A percentile compares a stretch with the other conserved stretches of the same genome.
phyloP scores from a whole-genome alignment of 2,329 filamentous ascomycete genomes.

The Fusarium tjaetaba region DNA sequence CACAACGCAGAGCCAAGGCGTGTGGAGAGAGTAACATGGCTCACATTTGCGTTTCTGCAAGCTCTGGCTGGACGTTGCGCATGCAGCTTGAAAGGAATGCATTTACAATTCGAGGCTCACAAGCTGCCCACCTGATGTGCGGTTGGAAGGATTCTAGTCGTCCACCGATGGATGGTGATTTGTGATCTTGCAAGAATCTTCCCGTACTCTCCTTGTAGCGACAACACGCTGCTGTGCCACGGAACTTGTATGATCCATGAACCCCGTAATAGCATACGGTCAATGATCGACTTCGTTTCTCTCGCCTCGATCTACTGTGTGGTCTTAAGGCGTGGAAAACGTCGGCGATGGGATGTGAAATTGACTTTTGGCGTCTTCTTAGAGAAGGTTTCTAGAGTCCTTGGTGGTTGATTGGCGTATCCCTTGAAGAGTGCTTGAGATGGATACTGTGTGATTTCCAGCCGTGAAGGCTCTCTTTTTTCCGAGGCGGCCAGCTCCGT shows the following conservation, averaged over 20 bases:
- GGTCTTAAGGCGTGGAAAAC: not conserved
- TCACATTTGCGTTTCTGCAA: constrained; percentile 24
- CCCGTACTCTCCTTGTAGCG: not conserved
- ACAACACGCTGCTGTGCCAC: not conserved
- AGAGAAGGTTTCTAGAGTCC: constrained; percentile 14
- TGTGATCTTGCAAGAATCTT: not conserved
- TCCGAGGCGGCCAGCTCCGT: constrained; percentile 2
- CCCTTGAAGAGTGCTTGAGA: not conserved
- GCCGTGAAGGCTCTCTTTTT: not conserved
- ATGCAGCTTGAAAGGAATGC: constrained; percentile 21
- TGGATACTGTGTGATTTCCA: not conserved
- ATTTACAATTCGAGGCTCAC: constrained; percentile 14
- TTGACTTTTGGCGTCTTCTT: constrained; percentile 25
- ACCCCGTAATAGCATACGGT: not conserved
- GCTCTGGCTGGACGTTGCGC: constrained; percentile 13
- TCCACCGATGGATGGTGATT: not conserved
- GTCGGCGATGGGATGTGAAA: constrained; percentile 23
- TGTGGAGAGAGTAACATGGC: constrained; percentile 14
- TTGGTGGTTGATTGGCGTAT: constrained; percentile 18
- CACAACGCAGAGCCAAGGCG: constrained; percentile 3
- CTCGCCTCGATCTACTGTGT: not conserved
- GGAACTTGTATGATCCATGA: not conserved
- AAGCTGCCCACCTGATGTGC: constrained; percentile 4
- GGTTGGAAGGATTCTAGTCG: not conserved
- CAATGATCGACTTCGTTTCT: not conserved